Evolutionary conservation across 352 stramenopile species (phyloP), one percentile per base, ranked within the genome.

Genomic region (Phytophthora hybrid): DNA sequence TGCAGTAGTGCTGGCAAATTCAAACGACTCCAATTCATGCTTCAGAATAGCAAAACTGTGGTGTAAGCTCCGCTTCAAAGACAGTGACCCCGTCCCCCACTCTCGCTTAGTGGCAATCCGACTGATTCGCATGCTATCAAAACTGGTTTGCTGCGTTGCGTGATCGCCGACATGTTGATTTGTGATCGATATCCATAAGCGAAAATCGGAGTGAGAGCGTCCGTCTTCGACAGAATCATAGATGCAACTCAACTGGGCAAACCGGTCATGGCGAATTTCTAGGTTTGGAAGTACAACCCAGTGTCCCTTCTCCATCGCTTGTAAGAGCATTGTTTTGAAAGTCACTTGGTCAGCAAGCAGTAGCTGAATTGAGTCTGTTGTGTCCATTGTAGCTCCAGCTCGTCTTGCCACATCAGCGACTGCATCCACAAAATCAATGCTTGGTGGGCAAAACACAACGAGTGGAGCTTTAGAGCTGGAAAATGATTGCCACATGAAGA

Each of bases 281-380:
- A 87, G 21, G 23, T 86, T 76, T 6, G 78, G 66, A 4, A 92
- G 44, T 6, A 91, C 80, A 10, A 87, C 66, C 87, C 87, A 93
- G 19, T 85, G 74, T 0, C 87, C 87, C 32, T 82, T 89, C 23
- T 80, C 69, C 60, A 88, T 85, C 4, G 84, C 79, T 21, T 31
- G 10, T 5, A 80, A n/a, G 0, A 93, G 29, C 6, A 60, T 51
- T 16, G 47, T 69, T 26, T 84, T 82, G 41, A 93, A 89, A 2
- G 14, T 21, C 4, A 71, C 55, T 53, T 78, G 59, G 0, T 67
- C 61, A 9, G 62, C 31, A 6, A 60, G 62, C n/a, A 76, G 51
- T 32, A 78, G 14, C 19, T 76, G 66, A 44, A 75, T 61, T 19
- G 72, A 69, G 16, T 71, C 63, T 21, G 44, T 59, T 5, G 21